A percentile compares a stretch with the other conserved stretches of the same genome.
Evolutionary conservation across 2,329 filamentous ascomycete species (phyloP).

Genomic region (Domatiomyces globalis): DNA sequence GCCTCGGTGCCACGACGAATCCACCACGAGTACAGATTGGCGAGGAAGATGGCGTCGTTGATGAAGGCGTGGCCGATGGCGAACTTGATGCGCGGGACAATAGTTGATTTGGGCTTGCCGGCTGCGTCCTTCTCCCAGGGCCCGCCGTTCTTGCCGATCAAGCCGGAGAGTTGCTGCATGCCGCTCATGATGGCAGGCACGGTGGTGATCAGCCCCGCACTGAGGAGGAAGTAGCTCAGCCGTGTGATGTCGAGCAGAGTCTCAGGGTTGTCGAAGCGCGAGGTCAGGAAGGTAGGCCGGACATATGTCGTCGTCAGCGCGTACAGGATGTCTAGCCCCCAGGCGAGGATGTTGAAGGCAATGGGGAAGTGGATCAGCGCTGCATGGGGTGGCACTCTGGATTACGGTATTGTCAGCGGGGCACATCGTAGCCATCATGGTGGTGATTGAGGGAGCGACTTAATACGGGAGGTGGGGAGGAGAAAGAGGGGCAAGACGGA

Average conservation of each 20-base stretch:
- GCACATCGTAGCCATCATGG: too few species aligned
- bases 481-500: conserved; percentile 3
- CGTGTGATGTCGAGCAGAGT: conserved; percentile 18
- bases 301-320: conserved; percentile 14
- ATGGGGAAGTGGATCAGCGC: conserved; percentile 18
- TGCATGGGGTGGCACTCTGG: conserved; percentile 15
- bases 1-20: conserved; percentile 14
- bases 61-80: conserved; percentile 16
- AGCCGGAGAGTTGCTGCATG: conserved; percentile 16
- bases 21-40: conserved; percentile 17
- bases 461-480: background rate
- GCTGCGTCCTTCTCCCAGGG: conserved; percentile 17
- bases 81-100: conserved; percentile 18
- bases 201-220: conserved; percentile 15
- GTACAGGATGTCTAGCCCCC: conserved; percentile 18
- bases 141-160: conserved; percentile 19
- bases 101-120: conserved; percentile 17
- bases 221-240: conserved; percentile 16
- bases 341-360: conserved; percentile 18
- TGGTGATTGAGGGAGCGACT: background rate
- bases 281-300: conserved; percentile 16
- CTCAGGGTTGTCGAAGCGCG: conserved; percentile 11
- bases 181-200: conserved; percentile 19
- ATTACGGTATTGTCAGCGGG: background rate
- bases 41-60: conserved; percentile 16